Base-by-base conservation (phyloP, 495 filamentous ascomycete genomes). In the Podospora sp. region DNA sequence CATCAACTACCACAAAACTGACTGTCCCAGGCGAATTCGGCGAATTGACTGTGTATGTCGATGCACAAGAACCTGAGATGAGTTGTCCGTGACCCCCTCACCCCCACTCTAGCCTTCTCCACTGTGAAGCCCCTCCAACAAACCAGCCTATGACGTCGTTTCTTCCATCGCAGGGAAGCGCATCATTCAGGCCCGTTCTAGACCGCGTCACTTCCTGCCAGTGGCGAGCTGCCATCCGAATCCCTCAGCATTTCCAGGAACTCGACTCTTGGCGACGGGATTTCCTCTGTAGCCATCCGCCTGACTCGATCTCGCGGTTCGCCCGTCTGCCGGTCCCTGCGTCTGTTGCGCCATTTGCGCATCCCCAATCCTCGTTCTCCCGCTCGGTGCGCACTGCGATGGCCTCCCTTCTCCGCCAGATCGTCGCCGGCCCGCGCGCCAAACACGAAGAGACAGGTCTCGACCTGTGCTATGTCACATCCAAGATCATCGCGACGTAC, bases 391-490 rank as follows among this genome's bases (percentile, higher is more conserved):
- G n/a, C n/a, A n/a, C n/a, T 33, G 16, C 49, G 57, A 87, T 87
- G 85, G 77, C 83, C 40, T 85, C 83, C 55, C 69, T 87, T 25
- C 76, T 87, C 25, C 84, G 85, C 55, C 83, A 85, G 69, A 80
- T 87, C 59, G 82, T 87, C 66, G 91, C 92, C 51, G 90, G 93
- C 11, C 94, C 94, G 20, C 87, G 95, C 62, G 78, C 87, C 60
- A 88, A 88, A 69, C 94, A 98, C 76, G 85, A 90, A 22, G 93
- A 96, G 80, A 88, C 95, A 1, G 90, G 90, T 14, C 83, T 99
- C 9, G 95, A 99, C 80, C 87, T 99, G 51, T 99, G 94, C 82
- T 99, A 99, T 78, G 93, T 98, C 14, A 93, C 92, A 1, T 86
- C 92, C 69, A 89, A 89, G 62, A 89, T 89, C 35, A 87, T 89